Evolutionary conservation across 2,329 filamentous ascomycete genomes (phyloP).

Genomic region (Fusarium sp.): DNA sequence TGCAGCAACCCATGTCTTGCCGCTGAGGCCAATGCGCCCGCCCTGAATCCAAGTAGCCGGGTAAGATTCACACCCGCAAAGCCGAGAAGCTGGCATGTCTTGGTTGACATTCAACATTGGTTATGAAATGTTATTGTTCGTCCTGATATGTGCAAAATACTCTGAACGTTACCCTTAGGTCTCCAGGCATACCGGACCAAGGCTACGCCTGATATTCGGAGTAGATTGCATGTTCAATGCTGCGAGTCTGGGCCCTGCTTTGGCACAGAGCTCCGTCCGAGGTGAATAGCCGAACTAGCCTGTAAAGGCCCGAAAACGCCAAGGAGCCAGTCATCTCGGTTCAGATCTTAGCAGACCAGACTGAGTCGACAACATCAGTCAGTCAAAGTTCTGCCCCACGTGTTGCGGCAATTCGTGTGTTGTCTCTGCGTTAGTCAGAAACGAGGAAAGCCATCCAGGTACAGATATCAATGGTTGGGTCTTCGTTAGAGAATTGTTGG

Average conservation of each 20-base stretch:
- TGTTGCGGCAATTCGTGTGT: conserved; percentile 35
- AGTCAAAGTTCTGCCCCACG: conserved; percentile 39
- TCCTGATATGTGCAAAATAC: not conserved
- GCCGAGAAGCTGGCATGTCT: conserved; percentile 16
- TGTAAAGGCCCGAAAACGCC: conserved; percentile 39
- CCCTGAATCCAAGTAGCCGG: conserved; percentile 42
- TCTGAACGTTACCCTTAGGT: not conserved
- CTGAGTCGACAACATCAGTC: conserved; percentile 25
- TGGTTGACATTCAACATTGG: not conserved
- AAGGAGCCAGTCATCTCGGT: conserved; percentile 43
- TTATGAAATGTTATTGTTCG: not conserved
- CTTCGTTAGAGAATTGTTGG: conserved; percentile 23
- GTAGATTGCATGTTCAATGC: conserved; percentile 38
- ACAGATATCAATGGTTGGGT: not conserved
- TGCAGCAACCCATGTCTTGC: conserved; percentile 37
- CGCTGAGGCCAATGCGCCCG: conserved; percentile 40
- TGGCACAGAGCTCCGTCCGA: conserved; percentile 9
- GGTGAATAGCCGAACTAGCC: conserved; percentile 34
- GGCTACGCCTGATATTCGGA: conserved; percentile 13
- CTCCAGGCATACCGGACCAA: not conserved
- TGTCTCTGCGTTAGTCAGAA: conserved; percentile 17
- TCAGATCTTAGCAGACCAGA: conserved; percentile 17
- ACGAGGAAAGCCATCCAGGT: conserved; percentile 31
- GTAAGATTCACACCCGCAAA: conserved; percentile 21
- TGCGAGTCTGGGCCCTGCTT: conserved; percentile 36